Evolutionary conservation across 176 grass and related monocot genomes (phyloP), one percentile per base, ranked within the genome.

Genomic region (Bothriochloa decipiens): DNA sequence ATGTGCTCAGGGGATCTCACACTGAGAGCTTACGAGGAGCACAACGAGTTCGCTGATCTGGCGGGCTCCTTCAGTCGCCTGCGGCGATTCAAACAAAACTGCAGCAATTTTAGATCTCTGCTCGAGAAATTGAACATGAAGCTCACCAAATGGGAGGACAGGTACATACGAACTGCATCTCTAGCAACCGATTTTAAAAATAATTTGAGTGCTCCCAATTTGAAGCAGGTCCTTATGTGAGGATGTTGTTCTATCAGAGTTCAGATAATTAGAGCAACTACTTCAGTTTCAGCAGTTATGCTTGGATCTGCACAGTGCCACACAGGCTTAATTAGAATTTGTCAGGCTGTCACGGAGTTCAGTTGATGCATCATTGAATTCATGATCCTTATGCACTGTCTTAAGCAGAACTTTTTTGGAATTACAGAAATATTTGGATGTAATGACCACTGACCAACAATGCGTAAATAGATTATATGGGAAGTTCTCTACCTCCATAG

Each of bases 81-180:
- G 29, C 29, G 29, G 29, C 29, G 29, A 32, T 32, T 40, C 37
- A 40, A 40, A 8, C 37, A 42, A 11, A 42, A 42, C 9, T 42
- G 40, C 0, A 42, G 4, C 8, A 42, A 42, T 42, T 42, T 42
- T 42, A 5, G 40, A 42, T 42, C 42, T 45, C 42, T 45, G 11
- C 42, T 45, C 11, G 11, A 12, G 42, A 45, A 42, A 45, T 45
- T 45, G 42, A 45, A 87, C 76, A 93, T 98, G 92, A 93, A 98
- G 68, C 95, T 91, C 49, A 93, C 79, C 46, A 93, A 88, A 82
- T 95, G 91, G 95, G 92, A 95, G 87, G 89, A 93, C 46, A 92
- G 69, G 96, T 95, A 73, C 17, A 1, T 11, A 60, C 0, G n/a
- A 23, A 23, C 7, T 18, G 52, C 76, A 63, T 35, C 18, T 68